A percentile compares a stretch with the other conserved stretches of the same genome.
These are phyloP conservation scores for Gastrolobium villosum DNA, from an alignment of 306 rosid genomes.

Conservation along the genomic window DNA sequence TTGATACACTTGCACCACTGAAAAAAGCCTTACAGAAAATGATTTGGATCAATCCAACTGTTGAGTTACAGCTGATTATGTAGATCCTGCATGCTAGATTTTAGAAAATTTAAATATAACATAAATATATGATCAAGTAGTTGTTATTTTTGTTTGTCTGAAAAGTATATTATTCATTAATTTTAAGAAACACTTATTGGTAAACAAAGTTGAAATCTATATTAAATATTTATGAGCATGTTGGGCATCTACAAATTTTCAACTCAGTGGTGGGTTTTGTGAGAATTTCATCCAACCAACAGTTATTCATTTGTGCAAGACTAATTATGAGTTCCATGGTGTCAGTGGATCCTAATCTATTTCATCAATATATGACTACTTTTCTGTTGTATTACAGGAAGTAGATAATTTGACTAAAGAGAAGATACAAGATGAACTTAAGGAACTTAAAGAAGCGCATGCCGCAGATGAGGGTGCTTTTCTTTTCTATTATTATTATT, in stretches of 20 bases:
- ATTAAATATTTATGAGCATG: background rate
- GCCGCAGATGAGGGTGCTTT: slow-evolving; percentile 90
- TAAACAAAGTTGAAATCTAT: slow-evolving; percentile 8
- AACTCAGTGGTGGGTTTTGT: background rate
- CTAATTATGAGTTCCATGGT: slow-evolving; percentile 11
- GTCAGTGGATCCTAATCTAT: slow-evolving; percentile 5
- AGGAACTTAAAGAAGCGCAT: slow-evolving; percentile 87
- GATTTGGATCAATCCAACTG: slow-evolving; percentile 24
- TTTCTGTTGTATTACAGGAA: slow-evolving; percentile 68
- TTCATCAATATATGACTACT: background rate
- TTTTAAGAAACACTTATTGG: background rate
- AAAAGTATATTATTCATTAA: slow-evolving; percentile 1
- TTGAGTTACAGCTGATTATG: background rate
- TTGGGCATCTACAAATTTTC: slow-evolving; percentile 5
- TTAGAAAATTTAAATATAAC: background rate
- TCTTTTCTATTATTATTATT: slow-evolving; percentile 10
- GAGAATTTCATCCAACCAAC: slow-evolving; percentile 26
- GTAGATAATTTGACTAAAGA: slow-evolving; percentile 80
- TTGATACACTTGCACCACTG: background rate
- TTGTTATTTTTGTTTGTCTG: slow-evolving; percentile 4
- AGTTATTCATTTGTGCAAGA: background rate
- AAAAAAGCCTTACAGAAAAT: slow-evolving; percentile 4
- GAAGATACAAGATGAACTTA: slow-evolving; percentile 81
- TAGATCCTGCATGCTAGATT: slow-evolving; percentile 11
- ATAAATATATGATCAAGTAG: background rate